Evolutionary conservation across 169 alveolate species (phyloP).

Genomic region (Plasmodium cynomolgi): DNA sequence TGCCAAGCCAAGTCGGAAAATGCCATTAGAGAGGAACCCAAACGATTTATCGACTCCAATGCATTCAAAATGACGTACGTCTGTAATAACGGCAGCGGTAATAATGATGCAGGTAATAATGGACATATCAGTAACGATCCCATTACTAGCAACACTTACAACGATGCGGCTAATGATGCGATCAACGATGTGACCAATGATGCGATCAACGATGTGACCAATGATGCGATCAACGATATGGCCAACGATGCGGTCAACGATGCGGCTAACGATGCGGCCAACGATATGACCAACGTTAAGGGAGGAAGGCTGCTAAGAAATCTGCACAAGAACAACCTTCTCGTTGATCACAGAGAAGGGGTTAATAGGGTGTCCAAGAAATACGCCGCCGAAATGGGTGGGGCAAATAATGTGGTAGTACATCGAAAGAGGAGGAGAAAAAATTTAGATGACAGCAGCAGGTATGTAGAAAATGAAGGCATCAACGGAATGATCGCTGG

Average conservation of each 20-base stretch:
- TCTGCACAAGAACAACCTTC: conserved; percentile 5
- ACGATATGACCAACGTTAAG: neutral
- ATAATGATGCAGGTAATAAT: neutral
- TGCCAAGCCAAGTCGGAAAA: neutral
- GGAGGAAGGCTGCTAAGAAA: conserved; percentile 43
- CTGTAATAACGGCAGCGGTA: neutral
- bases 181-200: neutral
- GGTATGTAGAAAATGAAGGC: conserved; percentile 10
- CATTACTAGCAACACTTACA: neutral
- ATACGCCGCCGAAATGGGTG: neutral
- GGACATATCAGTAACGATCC: neutral
- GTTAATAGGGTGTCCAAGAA: neutral
- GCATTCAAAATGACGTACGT: neutral
- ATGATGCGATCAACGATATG: neutral
- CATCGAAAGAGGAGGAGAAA: conserved; percentile 27
- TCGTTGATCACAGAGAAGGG: conserved; percentile 3
- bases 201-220: neutral
- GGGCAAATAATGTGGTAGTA: neutral
- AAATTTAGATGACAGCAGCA: neutral
- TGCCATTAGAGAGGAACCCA: neutral
- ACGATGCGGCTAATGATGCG: neutral
- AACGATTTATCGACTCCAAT: neutral
- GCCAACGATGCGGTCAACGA: neutral
- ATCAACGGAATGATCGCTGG: neutral
- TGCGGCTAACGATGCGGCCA: neutral